A percentile compares a stretch with the other conserved stretches of the same genome.
phyloP scores from a whole-genome alignment of 805 yeast genomes.

The Scheffersomyces coipomensis region DNA sequence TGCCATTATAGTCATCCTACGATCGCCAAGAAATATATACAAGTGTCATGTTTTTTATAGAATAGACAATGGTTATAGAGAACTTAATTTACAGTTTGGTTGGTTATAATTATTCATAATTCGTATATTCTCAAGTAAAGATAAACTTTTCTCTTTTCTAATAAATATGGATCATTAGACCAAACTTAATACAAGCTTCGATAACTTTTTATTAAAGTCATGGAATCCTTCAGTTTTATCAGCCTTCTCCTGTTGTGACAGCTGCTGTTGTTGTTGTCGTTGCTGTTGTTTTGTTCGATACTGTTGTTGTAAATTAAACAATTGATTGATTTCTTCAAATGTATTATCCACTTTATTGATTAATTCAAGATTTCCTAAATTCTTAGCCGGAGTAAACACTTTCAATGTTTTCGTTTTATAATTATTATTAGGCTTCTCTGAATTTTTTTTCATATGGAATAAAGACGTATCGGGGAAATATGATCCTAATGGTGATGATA shows the following conservation, averaged over 20 bases:
- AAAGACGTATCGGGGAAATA: slow-evolving; percentile 2
- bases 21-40: too few species aligned
- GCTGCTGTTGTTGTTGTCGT: slow-evolving; percentile 1
- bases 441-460: slow-evolving; percentile 1
- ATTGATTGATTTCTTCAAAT: slow-evolving; percentile 24
- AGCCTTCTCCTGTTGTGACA: slow-evolving; percentile 6
- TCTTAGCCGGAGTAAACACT: slow-evolving; percentile 32
- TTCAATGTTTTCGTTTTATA: slow-evolving; percentile 37
- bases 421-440: slow-evolving; percentile 8
- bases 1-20: too few species aligned
- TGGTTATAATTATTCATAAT: too few species aligned
- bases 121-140: too few species aligned
- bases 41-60: too few species aligned
- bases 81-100: too few species aligned
- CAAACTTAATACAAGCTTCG: slow-evolving; percentile 11
- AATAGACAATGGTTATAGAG: too few species aligned
- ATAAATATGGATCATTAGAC: not conserved
- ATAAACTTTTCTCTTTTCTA: too few species aligned
- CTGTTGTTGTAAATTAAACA: slow-evolving; percentile 9
- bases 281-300: slow-evolving; percentile 6
- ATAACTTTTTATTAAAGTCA: slow-evolving; percentile 14
- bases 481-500: slow-evolving; percentile 2
- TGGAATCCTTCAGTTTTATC: not conserved
- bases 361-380: slow-evolving; percentile 28
- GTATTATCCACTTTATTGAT: slow-evolving; percentile 24